phyloP scores from a whole-genome alignment of 106 monocot species.

The Posidonia australis region DNA sequence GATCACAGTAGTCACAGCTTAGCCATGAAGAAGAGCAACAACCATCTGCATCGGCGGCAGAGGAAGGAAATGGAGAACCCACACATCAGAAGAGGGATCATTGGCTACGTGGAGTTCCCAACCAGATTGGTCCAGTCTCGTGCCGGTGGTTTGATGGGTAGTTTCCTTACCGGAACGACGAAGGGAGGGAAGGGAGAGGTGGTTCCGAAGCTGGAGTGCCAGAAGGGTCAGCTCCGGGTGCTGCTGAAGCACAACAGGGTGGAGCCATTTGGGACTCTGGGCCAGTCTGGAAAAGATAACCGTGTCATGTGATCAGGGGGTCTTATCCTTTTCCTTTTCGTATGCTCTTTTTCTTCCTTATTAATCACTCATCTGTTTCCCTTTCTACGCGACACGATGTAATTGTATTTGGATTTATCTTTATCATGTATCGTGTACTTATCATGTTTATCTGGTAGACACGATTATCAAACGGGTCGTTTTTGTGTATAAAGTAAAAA shows the following conservation, averaged over 20 bases:
- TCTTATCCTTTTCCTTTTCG: too few relatives aligned
- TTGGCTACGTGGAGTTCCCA: constrained; percentile 78
- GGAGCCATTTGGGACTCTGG: neutral
- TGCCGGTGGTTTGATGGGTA: neutral
- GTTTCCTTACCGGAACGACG: constrained; percentile 8
- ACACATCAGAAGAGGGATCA: constrained; percentile 81
- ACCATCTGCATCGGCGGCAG: neutral
- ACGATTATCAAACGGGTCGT: too few relatives aligned
- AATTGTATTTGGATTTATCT: too few relatives aligned
- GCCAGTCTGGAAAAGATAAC: too few relatives aligned
- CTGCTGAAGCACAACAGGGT: constrained; percentile 11
- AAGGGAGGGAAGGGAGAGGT: neutral
- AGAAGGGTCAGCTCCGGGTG: constrained; percentile 17
- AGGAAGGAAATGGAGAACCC: constrained; percentile 64
- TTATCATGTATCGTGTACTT: too few relatives aligned
- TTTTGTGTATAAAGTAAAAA: too few relatives aligned
- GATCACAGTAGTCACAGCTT: neutral
- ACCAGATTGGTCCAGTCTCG: constrained; percentile 20
- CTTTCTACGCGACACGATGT: too few relatives aligned
- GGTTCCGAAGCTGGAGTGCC: constrained; percentile 14
- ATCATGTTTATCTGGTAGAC: too few relatives aligned
- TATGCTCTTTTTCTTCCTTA: too few relatives aligned
- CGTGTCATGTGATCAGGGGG: too few relatives aligned
- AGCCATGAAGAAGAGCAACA: neutral
- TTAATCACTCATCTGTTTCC: too few relatives aligned